These are phyloP conservation scores for Solanum paucissectum DNA, from an alignment of 257 asterid genomes.

Conservation along the genomic window DNA sequence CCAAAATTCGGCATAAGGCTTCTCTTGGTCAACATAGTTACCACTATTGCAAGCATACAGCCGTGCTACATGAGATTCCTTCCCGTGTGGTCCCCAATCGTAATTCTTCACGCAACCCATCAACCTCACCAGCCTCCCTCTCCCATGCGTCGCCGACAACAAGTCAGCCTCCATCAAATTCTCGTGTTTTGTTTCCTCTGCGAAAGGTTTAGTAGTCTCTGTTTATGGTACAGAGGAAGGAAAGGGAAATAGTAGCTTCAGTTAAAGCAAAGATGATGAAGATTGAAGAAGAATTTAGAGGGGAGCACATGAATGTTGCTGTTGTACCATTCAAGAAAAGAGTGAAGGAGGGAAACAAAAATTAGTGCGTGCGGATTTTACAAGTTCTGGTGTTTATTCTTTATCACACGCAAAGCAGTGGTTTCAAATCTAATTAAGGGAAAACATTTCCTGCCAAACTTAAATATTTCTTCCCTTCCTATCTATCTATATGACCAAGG, in stretches of 20 bases:
- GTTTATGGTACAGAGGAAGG: not conserved
- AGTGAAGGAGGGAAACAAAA: not conserved
- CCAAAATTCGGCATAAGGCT: slow-evolving; percentile 81
- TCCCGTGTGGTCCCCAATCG: slow-evolving; percentile 62
- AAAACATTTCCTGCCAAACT: not conserved
- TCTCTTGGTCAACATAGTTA: slow-evolving; percentile 22
- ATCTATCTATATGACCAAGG: too few species aligned
- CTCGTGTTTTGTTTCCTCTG: not conserved
- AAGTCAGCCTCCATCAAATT: not conserved
- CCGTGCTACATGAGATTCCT: slow-evolving; percentile 56
- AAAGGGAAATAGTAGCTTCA: not conserved
- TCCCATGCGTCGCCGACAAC: not conserved
- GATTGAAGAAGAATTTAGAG: too few species aligned
- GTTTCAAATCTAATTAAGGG: not conserved
- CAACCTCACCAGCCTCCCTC: slow-evolving; percentile 28
- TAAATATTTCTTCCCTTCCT: not conserved
- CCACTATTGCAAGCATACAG: slow-evolving; percentile 39
- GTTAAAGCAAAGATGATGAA: not conserved
- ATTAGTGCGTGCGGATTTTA: not conserved
- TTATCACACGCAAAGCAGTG: not conserved
- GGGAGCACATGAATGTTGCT: not conserved
- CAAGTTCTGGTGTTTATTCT: not conserved
- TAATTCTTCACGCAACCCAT: slow-evolving; percentile 59
- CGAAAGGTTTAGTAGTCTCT: not conserved
- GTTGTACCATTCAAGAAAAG: not conserved